Base-by-base conservation (phyloP, 2,329 filamentous ascomycete genomes). In the Dendrostoma leiphaemia region DNA sequence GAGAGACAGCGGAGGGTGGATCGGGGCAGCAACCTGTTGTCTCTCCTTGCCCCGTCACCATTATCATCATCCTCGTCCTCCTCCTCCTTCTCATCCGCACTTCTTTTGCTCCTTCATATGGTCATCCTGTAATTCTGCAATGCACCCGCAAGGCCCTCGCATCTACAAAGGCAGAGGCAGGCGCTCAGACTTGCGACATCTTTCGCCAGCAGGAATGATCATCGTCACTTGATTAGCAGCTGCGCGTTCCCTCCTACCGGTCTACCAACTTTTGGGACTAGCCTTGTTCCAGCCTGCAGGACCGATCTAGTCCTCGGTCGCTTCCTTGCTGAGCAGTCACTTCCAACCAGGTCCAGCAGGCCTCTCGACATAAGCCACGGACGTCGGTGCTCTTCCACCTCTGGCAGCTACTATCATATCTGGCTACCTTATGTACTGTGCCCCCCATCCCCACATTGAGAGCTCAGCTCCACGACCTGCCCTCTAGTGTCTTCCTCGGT, bases 211-310 rank as follows among this genome's bases (percentile, higher is more conserved):
- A 51, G 19, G 40, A 51, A 34, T 35, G 21, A 19, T 24, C 35
- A 46, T 37, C 44, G 34, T 54, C 51, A 51, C 34, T 51, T 29
- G 52, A 49, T 51, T 48, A 51, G 54, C 41, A 51, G 31, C 35
- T 43, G 49, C 48, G 51, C 40, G 51, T 54, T 21, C 32, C 45
- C 41, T 29, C 32, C 21, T 34, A 26, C 31, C 23, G n/a, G 44
- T 46, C 29, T 21, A 46, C 44, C 44, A 19, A 10, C 24, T 32
- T 34, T 34, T 45, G 26, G 41, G 38, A 43, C 46, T 53, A 45
- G 52, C 52, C 24, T 35, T 48, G 44, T 35, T 23, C 48, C 29
- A 47, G 37, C 35, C 40, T 44, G 51, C 51, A 50, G 47, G 44
- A 50, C 43, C 45, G 44, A 47, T 37, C 37, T 43, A 10, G 17